Evolutionary conservation across 768 basidiomycete genomes (phyloP).

Genomic region (Porpolomopsis calyptriformis): DNA sequence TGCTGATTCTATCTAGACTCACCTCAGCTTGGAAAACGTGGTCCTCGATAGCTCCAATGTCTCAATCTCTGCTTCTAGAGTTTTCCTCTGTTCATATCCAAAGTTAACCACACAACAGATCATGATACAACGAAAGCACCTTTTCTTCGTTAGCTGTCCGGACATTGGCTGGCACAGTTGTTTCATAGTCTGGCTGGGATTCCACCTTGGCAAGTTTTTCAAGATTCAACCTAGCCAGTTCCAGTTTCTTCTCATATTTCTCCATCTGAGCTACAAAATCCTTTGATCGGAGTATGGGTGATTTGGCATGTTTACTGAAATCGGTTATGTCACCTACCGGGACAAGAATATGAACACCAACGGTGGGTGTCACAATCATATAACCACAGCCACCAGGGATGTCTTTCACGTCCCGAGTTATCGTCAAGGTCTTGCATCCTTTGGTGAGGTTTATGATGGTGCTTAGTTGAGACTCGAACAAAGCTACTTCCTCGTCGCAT

Average conservation of each 20-base stretch:
- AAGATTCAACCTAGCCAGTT: constrained; percentile 54
- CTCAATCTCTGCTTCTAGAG: constrained; percentile 68
- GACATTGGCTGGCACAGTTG: constrained; percentile 72
- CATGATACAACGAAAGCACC: constrained; percentile 35
- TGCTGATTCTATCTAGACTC: too few species aligned
- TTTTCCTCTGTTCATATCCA: constrained; percentile 45
- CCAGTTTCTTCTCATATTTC: constrained; percentile 86
- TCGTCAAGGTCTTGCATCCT: constrained; percentile 67
- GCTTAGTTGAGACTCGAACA: constrained; percentile 62
- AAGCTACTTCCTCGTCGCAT: constrained; percentile 44
- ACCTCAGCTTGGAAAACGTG: constrained; percentile 67
- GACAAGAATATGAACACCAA: constrained; percentile 77
- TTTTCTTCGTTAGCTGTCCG: constrained; percentile 69
- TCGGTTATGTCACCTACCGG: constrained; percentile 39
- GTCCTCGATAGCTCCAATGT: constrained; percentile 60
- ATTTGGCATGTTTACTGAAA: neutral
- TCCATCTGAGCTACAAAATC: constrained; percentile 84
- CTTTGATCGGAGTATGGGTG: constrained; percentile 27
- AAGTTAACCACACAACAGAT: constrained; percentile 1
- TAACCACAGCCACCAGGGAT: constrained; percentile 87
- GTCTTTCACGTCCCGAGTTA: constrained; percentile 53
- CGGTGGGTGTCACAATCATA: constrained; percentile 60
- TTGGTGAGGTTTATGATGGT: constrained; percentile 81
- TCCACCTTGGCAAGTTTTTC: constrained; percentile 71
- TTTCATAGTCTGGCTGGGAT: constrained; percentile 65